Base-by-base conservation (phyloP, 768 basidiomycete species). In the Suillus placidus region DNA sequence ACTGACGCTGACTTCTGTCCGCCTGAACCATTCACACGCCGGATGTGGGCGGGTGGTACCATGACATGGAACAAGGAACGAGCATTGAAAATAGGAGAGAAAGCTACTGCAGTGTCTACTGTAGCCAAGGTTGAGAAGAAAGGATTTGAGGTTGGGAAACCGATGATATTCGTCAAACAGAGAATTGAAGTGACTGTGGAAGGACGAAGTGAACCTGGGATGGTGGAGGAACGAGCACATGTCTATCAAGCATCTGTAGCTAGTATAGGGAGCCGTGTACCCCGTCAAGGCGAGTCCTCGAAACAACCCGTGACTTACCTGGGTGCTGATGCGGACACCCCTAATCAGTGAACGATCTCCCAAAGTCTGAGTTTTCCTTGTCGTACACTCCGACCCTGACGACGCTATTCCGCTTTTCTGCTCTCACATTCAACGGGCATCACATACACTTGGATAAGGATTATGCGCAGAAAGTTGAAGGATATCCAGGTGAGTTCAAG, bases 361-460 rank as follows among this genome's bases (percentile, higher is more conserved):
- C 87, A 14, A 66, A 71, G 4, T 74, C 81, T 0, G 85, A 88
- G 67, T 88, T 91, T 73, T 83, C 85, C 5, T 88, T 92, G 74
- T 81, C 78, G 37, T 93, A 88, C 72, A 85, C 78, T 16, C 93
- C 93, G 4, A 87, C 84, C 32, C 76, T 87, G 42, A 87, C 88
- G 10, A 92, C 90, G 0, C 79, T 95, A 26, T 95, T 95, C 80
- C 87, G 92, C 30, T 95, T 90, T 78, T 94, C 92, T 6, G 92
- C 93, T 23, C 80, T 95, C 30, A 94, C 89, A 69, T 93, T 93
- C 80, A 95, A 95, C 70, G 91, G 86, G 14, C 93, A 95, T 69
- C 83, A 87, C 69, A 92, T 95, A 68, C 93, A 95, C 76, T 84
- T 94, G 34, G 92, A 94, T 77, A 86, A 87, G 65, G 85, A 88